A percentile compares a stretch with the other conserved stretches of the same genome.
Conservation (phyloP, 331 rosid genomes). For the Acacia pycnantha region DNA sequence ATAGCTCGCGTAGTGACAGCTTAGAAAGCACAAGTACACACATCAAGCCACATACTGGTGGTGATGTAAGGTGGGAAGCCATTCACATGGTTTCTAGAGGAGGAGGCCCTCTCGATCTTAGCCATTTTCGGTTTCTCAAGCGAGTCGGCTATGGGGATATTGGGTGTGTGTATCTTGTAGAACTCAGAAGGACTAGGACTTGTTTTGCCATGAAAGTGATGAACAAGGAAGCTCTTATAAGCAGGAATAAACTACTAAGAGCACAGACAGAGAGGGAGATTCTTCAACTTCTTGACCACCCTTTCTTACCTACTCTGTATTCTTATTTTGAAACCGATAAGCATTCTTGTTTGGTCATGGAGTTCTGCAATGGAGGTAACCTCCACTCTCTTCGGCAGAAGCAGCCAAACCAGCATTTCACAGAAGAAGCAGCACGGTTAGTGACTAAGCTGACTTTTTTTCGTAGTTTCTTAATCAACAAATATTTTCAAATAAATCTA, state of each 20-base stretch:
- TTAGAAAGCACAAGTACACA: conserved; percentile 62
- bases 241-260: conserved; percentile 78
- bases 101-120: conserved; percentile 47
- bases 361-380: conserved; percentile 88
- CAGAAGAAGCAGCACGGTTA: conserved; percentile 90
- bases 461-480: background rate
- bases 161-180: conserved; percentile 80
- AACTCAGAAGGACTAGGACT: conserved; percentile 59
- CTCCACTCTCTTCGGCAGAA: conserved; percentile 86
- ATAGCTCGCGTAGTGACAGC: conserved; percentile 61
- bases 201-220: conserved; percentile 85
- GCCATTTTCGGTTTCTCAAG: conserved; percentile 76
- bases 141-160: conserved; percentile 84
- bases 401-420: conserved; percentile 73
- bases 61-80: conserved; percentile 84
- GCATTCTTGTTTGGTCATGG: conserved; percentile 81
- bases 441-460: conserved; percentile 17
- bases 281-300: conserved; percentile 91
- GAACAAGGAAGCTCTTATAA: conserved; percentile 81
- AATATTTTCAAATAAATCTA: background rate
- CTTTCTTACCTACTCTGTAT: conserved; percentile 83
- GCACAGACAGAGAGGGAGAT: conserved; percentile 90
- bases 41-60: conserved; percentile 83
- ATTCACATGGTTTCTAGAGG: conserved; percentile 50
- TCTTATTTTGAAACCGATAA: conserved; percentile 80